A percentile compares a stretch with the other conserved stretches of the same genome.
Evolutionary conservation across 2,329 filamentous ascomycete genomes (phyloP).

Genomic region (Dactylonectria estremocensis): DNA sequence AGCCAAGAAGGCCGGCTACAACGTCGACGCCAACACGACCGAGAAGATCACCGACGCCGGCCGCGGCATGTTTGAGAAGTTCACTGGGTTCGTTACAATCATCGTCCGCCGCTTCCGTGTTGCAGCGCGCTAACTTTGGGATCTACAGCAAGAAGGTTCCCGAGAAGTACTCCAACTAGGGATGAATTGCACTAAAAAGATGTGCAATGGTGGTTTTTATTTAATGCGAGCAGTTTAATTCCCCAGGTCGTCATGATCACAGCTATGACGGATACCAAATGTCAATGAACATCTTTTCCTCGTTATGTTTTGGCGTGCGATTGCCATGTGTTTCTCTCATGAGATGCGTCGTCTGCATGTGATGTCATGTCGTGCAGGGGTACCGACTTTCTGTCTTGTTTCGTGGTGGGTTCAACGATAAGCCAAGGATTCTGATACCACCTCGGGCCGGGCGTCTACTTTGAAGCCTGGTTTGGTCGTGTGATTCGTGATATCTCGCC

Average conservation of each 20-base stretch:
- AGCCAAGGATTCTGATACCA: neutral
- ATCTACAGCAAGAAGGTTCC: slow-evolving; percentile 40
- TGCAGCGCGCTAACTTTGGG: slow-evolving; percentile 13
- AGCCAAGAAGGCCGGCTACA: slow-evolving; percentile 54
- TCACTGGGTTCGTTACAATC: slow-evolving; percentile 53
- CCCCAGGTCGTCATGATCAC: slow-evolving; percentile 21
- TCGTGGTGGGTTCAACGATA: neutral
- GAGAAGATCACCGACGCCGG: slow-evolving; percentile 59
- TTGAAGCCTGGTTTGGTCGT: no score
- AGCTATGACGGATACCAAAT: slow-evolving; percentile 16
- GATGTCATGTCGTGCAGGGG: neutral
- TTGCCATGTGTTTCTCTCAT: neutral
- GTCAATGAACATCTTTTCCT: slow-evolving; percentile 18
- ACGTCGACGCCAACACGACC: slow-evolving; percentile 52
- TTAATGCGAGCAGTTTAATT: neutral
- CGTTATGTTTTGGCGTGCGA: neutral
- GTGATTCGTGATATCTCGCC: no score
- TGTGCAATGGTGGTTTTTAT: neutral
- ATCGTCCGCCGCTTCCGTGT: neutral
- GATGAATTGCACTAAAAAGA: neutral
- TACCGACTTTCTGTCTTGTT: neutral
- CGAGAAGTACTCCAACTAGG: slow-evolving; percentile 56
- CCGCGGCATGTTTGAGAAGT: slow-evolving; percentile 55
- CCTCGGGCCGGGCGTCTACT: no score
- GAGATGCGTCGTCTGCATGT: neutral